phyloP scores from a whole-genome alignment of 2,329 filamentous ascomycete species.

The Kalmusia sp. region DNA sequence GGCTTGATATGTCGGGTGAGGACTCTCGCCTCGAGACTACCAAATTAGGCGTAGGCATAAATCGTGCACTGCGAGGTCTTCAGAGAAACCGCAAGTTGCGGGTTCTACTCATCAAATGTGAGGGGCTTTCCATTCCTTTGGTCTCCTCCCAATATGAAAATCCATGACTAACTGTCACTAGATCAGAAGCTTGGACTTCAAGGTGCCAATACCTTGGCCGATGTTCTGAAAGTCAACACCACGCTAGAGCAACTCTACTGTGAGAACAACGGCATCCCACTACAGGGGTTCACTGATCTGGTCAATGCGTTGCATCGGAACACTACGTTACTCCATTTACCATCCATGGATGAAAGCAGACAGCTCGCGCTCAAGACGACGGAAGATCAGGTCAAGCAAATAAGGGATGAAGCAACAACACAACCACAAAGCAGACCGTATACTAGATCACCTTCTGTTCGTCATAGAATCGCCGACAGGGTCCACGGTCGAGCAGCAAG shows the following conservation, averaged over 20 bases:
- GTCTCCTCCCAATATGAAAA: neutral
- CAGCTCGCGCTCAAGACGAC: slow-evolving; percentile 66
- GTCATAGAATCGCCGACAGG: slow-evolving; percentile 41
- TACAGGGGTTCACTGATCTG: slow-evolving; percentile 73
- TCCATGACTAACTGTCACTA: slow-evolving; percentile 26
- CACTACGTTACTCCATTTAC: slow-evolving; percentile 66
- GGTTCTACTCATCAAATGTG: slow-evolving; percentile 66
- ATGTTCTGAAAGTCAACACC: slow-evolving; percentile 70
- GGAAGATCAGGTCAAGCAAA: slow-evolving; percentile 61
- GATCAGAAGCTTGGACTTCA: slow-evolving; percentile 73
- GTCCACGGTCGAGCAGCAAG: slow-evolving; percentile 34
- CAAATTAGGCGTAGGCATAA: slow-evolving; percentile 72
- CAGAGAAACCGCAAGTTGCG: slow-evolving; percentile 69
- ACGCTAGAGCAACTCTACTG: slow-evolving; percentile 71
- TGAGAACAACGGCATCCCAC: slow-evolving; percentile 74
- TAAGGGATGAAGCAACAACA: slow-evolving; percentile 50
- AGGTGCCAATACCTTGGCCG: slow-evolving; percentile 72
- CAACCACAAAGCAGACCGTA: slow-evolving; percentile 35
- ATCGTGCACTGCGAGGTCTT: slow-evolving; percentile 69
- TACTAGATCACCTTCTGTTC: slow-evolving; percentile 41
- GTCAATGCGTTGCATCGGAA: slow-evolving; percentile 74
- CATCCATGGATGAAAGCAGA: slow-evolving; percentile 68
- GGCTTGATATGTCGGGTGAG: slow-evolving; percentile 74
- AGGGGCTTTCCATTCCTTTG: too few species aligned
- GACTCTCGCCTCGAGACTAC: slow-evolving; percentile 75